Evolutionary conservation across 108 stramenopile genomes (phyloP).

Genomic region (Pseudonitzschia multiseries): DNA sequence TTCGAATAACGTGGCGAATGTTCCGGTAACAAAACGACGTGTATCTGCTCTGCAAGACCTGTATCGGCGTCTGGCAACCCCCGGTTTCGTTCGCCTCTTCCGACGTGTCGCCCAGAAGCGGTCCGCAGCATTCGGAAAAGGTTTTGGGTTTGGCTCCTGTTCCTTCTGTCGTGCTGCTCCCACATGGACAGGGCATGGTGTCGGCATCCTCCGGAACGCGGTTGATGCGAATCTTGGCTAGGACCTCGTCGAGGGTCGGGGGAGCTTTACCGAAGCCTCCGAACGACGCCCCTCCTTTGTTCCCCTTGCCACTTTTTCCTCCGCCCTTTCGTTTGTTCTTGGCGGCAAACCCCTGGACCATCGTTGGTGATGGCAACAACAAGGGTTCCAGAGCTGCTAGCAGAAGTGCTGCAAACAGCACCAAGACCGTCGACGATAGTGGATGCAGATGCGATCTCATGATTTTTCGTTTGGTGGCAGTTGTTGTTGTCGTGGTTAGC

Average conservation of each 20-base stretch:
- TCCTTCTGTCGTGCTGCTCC: conserved; percentile 20
- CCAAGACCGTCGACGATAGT: neutral
- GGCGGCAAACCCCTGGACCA: neutral
- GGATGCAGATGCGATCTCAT: too few relatives aligned
- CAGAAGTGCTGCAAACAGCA: neutral
- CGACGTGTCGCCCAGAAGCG: conserved; percentile 30
- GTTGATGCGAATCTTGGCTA: conserved; percentile 32
- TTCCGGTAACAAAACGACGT: conserved; percentile 61
- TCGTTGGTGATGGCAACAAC: neutral
- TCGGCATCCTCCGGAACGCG: conserved; percentile 50
- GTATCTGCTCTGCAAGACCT: conserved; percentile 68
- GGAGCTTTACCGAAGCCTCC: conserved; percentile 72
- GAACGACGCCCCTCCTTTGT: conserved; percentile 1
- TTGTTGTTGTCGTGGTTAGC: too few relatives aligned
- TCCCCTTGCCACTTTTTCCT: neutral
- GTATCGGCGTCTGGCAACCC: conserved; percentile 26
- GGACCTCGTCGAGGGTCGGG: conserved; percentile 44
- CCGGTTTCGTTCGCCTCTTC: conserved; percentile 16
- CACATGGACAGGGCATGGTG: conserved; percentile 50
- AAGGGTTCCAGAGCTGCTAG: neutral
- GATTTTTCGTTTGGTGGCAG: too few relatives aligned
- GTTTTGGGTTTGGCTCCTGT: neutral
- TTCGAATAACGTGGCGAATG: conserved; percentile 61
- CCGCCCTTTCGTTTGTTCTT: conserved; percentile 15
- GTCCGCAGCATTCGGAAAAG: conserved; percentile 62